Conservation (phyloP, 2,329 filamentous ascomycete genomes). For the Diaporthe velutina region DNA sequence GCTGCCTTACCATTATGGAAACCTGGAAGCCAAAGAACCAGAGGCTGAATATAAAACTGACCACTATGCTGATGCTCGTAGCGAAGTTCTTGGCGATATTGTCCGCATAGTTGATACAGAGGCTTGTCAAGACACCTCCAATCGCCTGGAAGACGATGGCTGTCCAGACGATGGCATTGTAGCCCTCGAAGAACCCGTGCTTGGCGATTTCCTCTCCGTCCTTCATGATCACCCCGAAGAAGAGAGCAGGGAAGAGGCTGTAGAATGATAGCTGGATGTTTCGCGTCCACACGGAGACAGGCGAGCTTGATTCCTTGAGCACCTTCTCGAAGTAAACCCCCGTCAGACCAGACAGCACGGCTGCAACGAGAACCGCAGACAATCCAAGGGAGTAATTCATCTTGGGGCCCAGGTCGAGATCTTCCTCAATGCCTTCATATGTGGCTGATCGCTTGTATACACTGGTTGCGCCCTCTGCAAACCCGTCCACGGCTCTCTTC, state of each 20-base stretch:
- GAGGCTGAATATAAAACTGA: slow-evolving; percentile 88
- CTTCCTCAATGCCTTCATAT: slow-evolving; percentile 87
- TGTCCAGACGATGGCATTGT: slow-evolving; percentile 92
- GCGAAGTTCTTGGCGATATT: slow-evolving; percentile 96
- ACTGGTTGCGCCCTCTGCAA: slow-evolving; percentile 51
- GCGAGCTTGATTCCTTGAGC: slow-evolving; percentile 83
- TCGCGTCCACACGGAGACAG: slow-evolving; percentile 89
- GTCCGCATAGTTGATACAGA: slow-evolving; percentile 86
- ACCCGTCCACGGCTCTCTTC: slow-evolving; percentile 57
- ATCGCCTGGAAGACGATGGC: slow-evolving; percentile 86
- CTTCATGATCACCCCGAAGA: slow-evolving; percentile 87
- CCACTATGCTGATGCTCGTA: slow-evolving; percentile 89
- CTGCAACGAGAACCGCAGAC: slow-evolving; percentile 81
- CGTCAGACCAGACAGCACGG: slow-evolving; percentile 84
- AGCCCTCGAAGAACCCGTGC: slow-evolving; percentile 93
- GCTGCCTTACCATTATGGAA: slow-evolving; percentile 76
- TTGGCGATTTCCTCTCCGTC: slow-evolving; percentile 87
- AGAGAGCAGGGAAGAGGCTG: slow-evolving; percentile 88
- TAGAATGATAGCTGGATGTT: slow-evolving; percentile 97
- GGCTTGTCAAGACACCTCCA: slow-evolving; percentile 85
- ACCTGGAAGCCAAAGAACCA: slow-evolving; percentile 87
- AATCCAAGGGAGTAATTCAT: slow-evolving; percentile 88
- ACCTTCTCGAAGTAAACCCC: slow-evolving; percentile 93
- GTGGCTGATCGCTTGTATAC: slow-evolving; percentile 83
- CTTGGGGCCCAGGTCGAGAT: slow-evolving; percentile 63